Conservation (phyloP, 306 rosid genomes). For the Prunus mume region DNA sequence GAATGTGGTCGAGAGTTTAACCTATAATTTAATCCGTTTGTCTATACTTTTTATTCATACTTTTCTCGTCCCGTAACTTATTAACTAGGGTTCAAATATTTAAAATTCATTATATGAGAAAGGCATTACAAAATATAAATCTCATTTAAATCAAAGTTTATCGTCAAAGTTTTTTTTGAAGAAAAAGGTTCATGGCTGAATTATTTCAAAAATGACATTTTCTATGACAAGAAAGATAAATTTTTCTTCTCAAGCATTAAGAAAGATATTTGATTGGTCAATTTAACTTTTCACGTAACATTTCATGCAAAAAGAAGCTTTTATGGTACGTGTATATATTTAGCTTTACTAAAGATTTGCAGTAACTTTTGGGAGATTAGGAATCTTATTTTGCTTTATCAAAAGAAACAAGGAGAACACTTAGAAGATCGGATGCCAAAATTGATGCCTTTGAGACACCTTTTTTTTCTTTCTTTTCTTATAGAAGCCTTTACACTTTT, state of each 20-base stretch:
- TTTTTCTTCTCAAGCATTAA: neutral
- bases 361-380: neutral
- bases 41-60: neutral
- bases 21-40: neutral
- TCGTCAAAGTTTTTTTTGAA: no score
- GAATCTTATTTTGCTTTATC: neutral
- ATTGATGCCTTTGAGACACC: neutral
- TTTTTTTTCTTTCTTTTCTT: neutral
- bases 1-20: neutral
- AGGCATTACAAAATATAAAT: no score
- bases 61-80: no score
- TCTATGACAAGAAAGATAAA: neutral
- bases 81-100: no score
- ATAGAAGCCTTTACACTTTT: no score
- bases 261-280: neutral
- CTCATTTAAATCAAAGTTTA: no score
- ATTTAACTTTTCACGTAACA: neutral
- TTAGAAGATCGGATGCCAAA: neutral
- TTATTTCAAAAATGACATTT: no score
- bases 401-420: neutral
- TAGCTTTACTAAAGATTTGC: neutral
- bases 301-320: slow-evolving; percentile 10
- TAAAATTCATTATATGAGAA: no score
- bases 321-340: neutral
- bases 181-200: neutral